Base-by-base conservation (phyloP, 179 eudicot species). In the Corrigiola litoralis region DNA sequence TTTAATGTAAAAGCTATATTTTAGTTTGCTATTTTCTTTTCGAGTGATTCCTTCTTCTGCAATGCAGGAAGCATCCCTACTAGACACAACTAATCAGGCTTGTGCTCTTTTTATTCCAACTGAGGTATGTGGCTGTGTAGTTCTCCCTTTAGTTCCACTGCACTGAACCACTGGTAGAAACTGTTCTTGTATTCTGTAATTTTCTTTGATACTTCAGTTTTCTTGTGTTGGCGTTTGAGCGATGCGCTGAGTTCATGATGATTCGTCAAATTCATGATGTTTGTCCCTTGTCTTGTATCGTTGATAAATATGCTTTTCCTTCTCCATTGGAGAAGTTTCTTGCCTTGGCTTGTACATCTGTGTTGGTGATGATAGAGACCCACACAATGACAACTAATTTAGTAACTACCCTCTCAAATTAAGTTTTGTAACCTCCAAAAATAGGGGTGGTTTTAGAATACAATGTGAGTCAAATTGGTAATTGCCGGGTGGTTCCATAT, bases 41-140 rank as follows among this genome's bases (percentile, higher is more conserved):
- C 46, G 9, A 23, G 7, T 59, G 40, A 48, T n/a, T n/a, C n/a
- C 45, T 42, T 8, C 2, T 47, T 71, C 33, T 66, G 58, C 49
- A 48, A 70, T 74, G 50, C 81, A 94, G 99, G 97, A 94, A 78
- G 97, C 99, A 60, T 85, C 97, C 23, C 76, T 91, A 55, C 73
- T 94, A 70, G 84, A 79, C 80, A 75, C 78, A 53, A 82, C 92
- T 52, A 77, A 91, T 82, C 96, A 86, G 76, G 99, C 97, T 66
- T 94, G 99, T 78, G 81, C 77, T 57, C 82, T 94, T 61, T 94
- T 94, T 69, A 75, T 58, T 66, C 77, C 84, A 1, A 64, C 79
- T 29, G 95, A 94, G 97, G 99, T 90, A 69, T 24, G 90, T 82
- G 72, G 38, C 50, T 38, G 23, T 55, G 16, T 16, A 24, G 18